Conservation (phyloP, 2,329 filamentous ascomycete species). For the Metarhizium brunneum region DNA sequence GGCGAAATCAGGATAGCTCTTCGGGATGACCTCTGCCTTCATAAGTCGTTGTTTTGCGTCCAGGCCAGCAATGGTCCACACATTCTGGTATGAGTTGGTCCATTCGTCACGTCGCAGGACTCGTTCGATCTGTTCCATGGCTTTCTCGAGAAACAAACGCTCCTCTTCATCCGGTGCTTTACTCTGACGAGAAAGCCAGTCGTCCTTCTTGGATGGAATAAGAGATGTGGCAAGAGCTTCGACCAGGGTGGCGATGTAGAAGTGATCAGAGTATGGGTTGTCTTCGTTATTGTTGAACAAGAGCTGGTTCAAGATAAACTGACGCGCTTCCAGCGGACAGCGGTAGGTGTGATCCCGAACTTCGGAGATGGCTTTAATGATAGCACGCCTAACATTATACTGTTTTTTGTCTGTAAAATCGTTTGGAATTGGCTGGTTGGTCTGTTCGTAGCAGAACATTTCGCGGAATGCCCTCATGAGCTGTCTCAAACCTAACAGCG, state of each 20-base stretch:
- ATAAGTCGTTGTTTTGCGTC: conserved; percentile 54
- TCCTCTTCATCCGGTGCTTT: conserved; percentile 36
- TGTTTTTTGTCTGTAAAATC: conserved; percentile 81
- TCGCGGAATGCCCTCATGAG: conserved; percentile 79
- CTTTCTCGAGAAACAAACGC: conserved; percentile 39
- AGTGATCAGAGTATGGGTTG: conserved; percentile 81
- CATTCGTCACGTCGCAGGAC: conserved; percentile 61
- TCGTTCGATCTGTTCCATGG: conserved; percentile 55
- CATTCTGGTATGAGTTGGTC: conserved; percentile 58
- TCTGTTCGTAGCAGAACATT: conserved; percentile 75
- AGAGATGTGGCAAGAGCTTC: conserved; percentile 49
- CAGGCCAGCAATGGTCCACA: conserved; percentile 53
- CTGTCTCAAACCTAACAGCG: conserved; percentile 75
- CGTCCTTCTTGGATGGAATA: conserved; percentile 37
- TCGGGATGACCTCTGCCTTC: conserved; percentile 52
- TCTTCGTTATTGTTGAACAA: conserved; percentile 91
- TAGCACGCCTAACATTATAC: conserved; percentile 77
- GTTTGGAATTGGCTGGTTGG: conserved; percentile 74
- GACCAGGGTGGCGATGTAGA: conserved; percentile 78
- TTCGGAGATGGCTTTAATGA: conserved; percentile 69
- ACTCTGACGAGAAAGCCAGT: conserved; percentile 34
- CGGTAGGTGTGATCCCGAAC: conserved; percentile 66
- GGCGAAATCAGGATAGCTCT: conserved; percentile 45
- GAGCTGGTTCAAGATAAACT: conserved; percentile 80
- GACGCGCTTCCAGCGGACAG: conserved; percentile 69